phyloP scores from a whole-genome alignment of 371 early-diverging fungal genomes.

The Actinomortierella wolfii region DNA sequence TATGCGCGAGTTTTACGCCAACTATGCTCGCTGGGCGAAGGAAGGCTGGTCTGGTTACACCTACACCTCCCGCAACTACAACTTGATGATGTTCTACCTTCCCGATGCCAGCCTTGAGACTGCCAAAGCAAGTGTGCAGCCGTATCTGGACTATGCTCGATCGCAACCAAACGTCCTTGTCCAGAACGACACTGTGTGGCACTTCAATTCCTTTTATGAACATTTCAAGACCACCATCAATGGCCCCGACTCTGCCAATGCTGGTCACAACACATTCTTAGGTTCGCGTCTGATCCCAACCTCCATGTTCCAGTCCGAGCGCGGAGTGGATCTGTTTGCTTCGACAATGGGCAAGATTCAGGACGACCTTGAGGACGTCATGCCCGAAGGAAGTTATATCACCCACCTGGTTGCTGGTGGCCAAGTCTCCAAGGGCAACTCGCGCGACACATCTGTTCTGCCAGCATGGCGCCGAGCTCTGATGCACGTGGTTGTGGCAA shows the following conservation, averaged over 20 bases:
- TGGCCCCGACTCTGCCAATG: background rate
- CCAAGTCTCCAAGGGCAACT: constrained; percentile 4
- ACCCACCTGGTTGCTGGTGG: constrained; percentile 1
- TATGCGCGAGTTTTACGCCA: background rate
- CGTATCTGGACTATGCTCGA: background rate
- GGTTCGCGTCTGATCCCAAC: constrained; percentile 2
- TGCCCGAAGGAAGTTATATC: background rate
- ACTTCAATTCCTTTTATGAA: background rate
- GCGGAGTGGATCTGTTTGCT: background rate
- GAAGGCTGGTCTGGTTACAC: background rate
- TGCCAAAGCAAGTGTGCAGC: background rate
- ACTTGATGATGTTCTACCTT: background rate
- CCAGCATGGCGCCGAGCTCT: constrained; percentile 31
- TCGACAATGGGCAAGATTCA: background rate
- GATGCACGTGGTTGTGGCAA: constrained; percentile 26
- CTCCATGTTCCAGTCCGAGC: background rate
- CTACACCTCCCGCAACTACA: background rate
- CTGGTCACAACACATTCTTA: background rate
- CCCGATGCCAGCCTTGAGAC: background rate
- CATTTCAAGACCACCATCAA: background rate
- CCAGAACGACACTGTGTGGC: background rate
- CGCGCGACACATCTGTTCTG: constrained; percentile 14
- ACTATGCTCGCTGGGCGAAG: background rate
- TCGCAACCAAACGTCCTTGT: background rate
- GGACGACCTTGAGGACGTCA: background rate